Percentiles rank a stretch among this genome's conserved stretches.
Conservation (phyloP, 768 basidiomycete genomes). For the Tephrocybe rancida region DNA sequence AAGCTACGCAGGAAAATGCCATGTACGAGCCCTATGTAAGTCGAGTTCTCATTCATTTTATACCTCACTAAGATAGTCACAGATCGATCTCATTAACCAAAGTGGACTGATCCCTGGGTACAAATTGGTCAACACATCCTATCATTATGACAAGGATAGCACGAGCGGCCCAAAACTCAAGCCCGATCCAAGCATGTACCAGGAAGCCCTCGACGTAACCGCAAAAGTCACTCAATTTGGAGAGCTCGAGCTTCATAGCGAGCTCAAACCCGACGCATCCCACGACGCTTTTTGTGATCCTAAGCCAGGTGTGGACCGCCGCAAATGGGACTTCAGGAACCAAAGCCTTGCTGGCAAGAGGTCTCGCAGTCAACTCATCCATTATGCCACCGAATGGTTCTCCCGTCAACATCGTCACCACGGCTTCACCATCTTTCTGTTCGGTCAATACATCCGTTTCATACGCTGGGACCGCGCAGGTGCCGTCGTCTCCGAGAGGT, state of each 20-base stretch:
- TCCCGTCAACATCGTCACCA: constrained; percentile 30
- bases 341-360: not conserved
- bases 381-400: constrained; percentile 22
- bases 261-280: constrained; percentile 15
- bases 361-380: constrained; percentile 23
- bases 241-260: constrained; percentile 12
- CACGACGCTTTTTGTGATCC: constrained; percentile 17
- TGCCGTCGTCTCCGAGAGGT: constrained; percentile 27
- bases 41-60: not conserved
- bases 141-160: constrained; percentile 3
- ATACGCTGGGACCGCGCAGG: constrained; percentile 37
- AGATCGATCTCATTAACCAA: constrained; percentile 6
- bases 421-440: constrained; percentile 29
- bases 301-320: not conserved
- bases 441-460: constrained; percentile 25
- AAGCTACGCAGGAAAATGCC: not conserved
- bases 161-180: not conserved
- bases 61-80: not conserved
- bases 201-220: not conserved
- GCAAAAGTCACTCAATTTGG: constrained; percentile 10
- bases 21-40: constrained; percentile 12
- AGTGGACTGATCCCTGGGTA: constrained; percentile 5
- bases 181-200: constrained; percentile 10
- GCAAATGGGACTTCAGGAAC: not conserved
- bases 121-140: constrained; percentile 13